Base-by-base conservation (phyloP, 768 basidiomycete genomes). In the Asterophora lycoperdoides region DNA sequence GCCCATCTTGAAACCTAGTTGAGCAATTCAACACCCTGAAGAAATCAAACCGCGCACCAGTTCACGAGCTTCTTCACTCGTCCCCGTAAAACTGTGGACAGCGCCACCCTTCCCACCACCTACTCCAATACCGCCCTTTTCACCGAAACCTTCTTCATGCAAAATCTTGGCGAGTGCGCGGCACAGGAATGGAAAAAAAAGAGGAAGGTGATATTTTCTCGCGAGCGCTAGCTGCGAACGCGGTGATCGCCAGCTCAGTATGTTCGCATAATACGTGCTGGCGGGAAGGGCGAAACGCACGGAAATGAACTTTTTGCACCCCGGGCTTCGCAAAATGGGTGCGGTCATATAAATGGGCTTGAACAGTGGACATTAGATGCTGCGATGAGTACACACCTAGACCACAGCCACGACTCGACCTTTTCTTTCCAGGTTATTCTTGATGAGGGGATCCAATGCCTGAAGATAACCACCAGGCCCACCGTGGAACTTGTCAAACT, bases 31-130 rank as follows among this genome's bases (percentile, higher is more conserved):
- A 28, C n/a, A 33, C 5, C 35, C n/a, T n/a, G n/a, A n/a, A n/a
- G 33, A 32, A n/a, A 15, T 20, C 37, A 13, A 15, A 23, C 14
- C 9, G 64, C 81, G 59, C 49, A 88, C 86, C 39, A 88, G 66
- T 59, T 91, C 88, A 7, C 62, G 57, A 11, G 76, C 79, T 60
- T 93, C 88, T 32, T 73, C 75, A 3, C 59, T 58, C 0, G 75
- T 76, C 4, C 90, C 90, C 0, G 89, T 89, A 65, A 89, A 89
- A 52, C 85, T 87, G 60, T 91, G 90, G 3, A 90, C 86, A 17
- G 92, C 89, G 1, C 89, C 89, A 3, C 87, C 83, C 17, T 70
- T 72, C 14, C 72, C 81, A 34, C 72, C 81, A 34, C 83, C 87
- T 48, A 78, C 68, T 23, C 61, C 65, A 51, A 61, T 64, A 3